Evolutionary conservation across 371 early-diverging fungal genomes (phyloP).

Genomic region (Mortierella sp.): DNA sequence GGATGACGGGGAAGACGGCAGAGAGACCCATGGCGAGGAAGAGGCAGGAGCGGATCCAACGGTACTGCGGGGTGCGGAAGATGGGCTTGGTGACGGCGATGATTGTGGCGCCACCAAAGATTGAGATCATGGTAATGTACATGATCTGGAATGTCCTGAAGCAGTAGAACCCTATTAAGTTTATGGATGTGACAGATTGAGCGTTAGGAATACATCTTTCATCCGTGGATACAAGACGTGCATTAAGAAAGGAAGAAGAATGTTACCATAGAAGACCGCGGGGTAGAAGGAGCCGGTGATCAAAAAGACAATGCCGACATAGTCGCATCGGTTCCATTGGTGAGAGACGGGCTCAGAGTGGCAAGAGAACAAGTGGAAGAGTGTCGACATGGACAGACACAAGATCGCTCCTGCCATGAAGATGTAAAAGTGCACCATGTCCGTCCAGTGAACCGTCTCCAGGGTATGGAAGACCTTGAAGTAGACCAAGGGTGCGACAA

Average conservation of each 20-base stretch:
- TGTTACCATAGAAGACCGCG: slow-evolving; percentile 76
- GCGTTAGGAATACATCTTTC: not conserved
- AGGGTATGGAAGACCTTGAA: slow-evolving; percentile 61
- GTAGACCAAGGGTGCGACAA: slow-evolving; percentile 65
- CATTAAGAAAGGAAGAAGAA: not conserved
- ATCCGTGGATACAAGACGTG: too few relatives aligned
- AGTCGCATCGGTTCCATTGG: slow-evolving; percentile 90
- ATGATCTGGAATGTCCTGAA: slow-evolving; percentile 66
- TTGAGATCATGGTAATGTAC: slow-evolving; percentile 74
- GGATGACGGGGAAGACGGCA: slow-evolving; percentile 83
- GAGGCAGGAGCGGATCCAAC: slow-evolving; percentile 82
- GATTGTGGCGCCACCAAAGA: slow-evolving; percentile 75
- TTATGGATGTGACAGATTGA: not conserved
- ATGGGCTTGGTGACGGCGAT: slow-evolving; percentile 69
- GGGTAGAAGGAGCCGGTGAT: slow-evolving; percentile 87
- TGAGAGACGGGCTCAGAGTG: slow-evolving; percentile 78
- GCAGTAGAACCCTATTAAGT: slow-evolving; percentile 76
- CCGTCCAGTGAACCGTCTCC: slow-evolving; percentile 68
- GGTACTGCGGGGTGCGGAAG: slow-evolving; percentile 82
- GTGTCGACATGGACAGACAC: slow-evolving; percentile 86
- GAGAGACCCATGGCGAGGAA: slow-evolving; percentile 87
- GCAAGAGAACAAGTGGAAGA: slow-evolving; percentile 90
- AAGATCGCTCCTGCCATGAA: slow-evolving; percentile 80
- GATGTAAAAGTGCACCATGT: slow-evolving; percentile 74
- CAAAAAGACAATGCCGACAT: slow-evolving; percentile 91